A percentile compares a stretch with the other conserved stretches of the same genome.
Conservation (phyloP, 2,329 filamentous ascomycete genomes). For the Emmonsiellopsis sp. region DNA sequence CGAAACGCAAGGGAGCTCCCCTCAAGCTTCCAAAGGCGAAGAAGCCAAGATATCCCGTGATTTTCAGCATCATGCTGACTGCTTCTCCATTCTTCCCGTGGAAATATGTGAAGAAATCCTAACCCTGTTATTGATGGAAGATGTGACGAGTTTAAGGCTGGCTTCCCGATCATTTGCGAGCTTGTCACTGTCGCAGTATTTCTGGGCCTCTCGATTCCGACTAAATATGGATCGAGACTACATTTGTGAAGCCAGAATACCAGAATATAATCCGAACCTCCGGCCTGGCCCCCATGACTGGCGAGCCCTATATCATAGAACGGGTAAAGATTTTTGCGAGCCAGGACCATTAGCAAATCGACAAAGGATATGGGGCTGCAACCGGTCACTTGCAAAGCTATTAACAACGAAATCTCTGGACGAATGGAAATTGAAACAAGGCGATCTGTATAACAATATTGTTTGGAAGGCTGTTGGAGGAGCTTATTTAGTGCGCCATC, state of each 20-base stretch:
- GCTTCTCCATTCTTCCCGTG: slow-evolving; percentile 11
- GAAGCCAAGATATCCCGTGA: background rate
- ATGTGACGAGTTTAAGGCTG: slow-evolving; percentile 10
- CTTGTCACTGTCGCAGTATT: slow-evolving; percentile 12
- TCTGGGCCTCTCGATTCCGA: slow-evolving; percentile 17
- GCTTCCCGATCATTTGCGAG: slow-evolving; percentile 16
- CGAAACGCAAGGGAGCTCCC: slow-evolving; percentile 1
- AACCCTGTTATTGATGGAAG: slow-evolving; percentile 7
- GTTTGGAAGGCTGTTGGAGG: slow-evolving; percentile 2
- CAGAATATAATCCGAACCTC: background rate
- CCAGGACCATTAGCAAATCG: slow-evolving; percentile 10
- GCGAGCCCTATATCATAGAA: slow-evolving; percentile 13
- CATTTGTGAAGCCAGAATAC: slow-evolving; percentile 11
- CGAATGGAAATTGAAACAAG: background rate
- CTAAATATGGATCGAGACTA: slow-evolving; percentile 11
- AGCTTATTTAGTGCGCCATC: background rate
- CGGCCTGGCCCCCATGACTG: slow-evolving; percentile 14
- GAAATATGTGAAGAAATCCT: slow-evolving; percentile 15
- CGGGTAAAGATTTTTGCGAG: slow-evolving; percentile 1
- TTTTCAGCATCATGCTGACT: slow-evolving; percentile 6
- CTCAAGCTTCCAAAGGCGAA: background rate
- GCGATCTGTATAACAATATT: slow-evolving; percentile 3
- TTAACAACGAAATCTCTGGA: slow-evolving; percentile 5
- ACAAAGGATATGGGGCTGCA: slow-evolving; percentile 12
- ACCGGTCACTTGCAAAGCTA: slow-evolving; percentile 9